A percentile compares a stretch with the other conserved stretches of the same genome.
Evolutionary conservation across 352 stramenopile species (phyloP).

Genomic region (Thalassiosira livingstoniorum): DNA sequence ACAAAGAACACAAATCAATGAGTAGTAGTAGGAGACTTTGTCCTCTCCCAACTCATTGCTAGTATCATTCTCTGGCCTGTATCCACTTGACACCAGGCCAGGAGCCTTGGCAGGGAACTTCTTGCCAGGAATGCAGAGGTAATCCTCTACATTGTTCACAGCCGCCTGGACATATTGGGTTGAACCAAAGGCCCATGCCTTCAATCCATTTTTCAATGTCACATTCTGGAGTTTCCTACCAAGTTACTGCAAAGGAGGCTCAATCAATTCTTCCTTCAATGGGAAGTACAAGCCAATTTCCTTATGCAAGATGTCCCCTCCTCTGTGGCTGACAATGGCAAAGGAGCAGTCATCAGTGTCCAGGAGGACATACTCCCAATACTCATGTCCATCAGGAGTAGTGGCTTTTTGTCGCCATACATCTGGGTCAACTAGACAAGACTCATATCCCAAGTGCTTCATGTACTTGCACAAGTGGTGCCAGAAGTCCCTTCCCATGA

Average conservation of each 20-base stretch:
- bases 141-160: constrained; percentile 32
- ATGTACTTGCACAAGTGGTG: constrained; percentile 36
- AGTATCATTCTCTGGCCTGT: constrained; percentile 63
- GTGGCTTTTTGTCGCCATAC: constrained; percentile 46
- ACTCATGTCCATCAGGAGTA: constrained; percentile 33
- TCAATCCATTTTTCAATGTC: constrained; percentile 37
- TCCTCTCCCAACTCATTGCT: constrained; percentile 30
- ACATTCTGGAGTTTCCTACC: constrained; percentile 45
- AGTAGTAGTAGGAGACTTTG: constrained; percentile 45
- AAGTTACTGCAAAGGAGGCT: constrained; percentile 39
- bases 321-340: constrained; percentile 8
- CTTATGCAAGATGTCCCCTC: constrained; percentile 27
- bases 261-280: constrained; percentile 53
- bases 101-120: not conserved
- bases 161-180: constrained; percentile 43
- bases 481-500: constrained; percentile 36
- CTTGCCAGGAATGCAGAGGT: not conserved
- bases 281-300: constrained; percentile 53
- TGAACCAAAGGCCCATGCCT: constrained; percentile 50
- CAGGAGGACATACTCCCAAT: constrained; percentile 60
- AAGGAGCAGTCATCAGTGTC: constrained; percentile 62
- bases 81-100: constrained; percentile 15
- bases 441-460: constrained; percentile 37
- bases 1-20: constrained; percentile 53
- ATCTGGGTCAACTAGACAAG: constrained; percentile 64